Conservation (phyloP, 2,329 filamentous ascomycete species). For the Claviceps africana region DNA sequence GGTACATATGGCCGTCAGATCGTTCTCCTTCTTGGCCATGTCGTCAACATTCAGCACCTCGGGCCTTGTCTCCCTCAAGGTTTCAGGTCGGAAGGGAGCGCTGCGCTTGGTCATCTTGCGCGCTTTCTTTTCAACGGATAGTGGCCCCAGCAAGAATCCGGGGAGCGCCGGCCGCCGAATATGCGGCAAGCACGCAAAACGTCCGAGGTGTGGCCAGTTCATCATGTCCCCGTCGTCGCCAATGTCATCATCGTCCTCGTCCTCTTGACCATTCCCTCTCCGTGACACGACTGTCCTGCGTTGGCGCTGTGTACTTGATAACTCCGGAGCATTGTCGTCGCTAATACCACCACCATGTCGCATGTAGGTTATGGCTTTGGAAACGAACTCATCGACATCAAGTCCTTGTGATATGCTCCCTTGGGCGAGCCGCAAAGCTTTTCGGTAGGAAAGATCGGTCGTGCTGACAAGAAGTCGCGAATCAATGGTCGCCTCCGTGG, state of each 20-base stretch:
- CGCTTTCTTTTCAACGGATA: conserved; percentile 76
- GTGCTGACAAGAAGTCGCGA: conserved; percentile 71
- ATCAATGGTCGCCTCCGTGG: conserved; percentile 79
- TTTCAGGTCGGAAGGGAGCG: conserved; percentile 54
- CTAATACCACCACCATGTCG: conserved; percentile 45
- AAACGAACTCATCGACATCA: conserved; percentile 82
- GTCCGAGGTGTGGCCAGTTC: conserved; percentile 77
- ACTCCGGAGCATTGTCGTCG: conserved; percentile 35
- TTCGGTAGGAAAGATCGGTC: conserved; percentile 67
- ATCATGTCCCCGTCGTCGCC: conserved; percentile 64
- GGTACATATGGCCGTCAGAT: conserved; percentile 65
- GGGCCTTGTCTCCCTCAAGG: conserved; percentile 57
- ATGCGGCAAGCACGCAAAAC: conserved; percentile 58
- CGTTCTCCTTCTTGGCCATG: conserved; percentile 62
- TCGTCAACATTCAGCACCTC: conserved; percentile 65
- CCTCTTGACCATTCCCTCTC: conserved; percentile 28
- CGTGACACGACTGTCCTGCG: conserved; percentile 20
- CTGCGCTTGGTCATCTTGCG: conserved; percentile 58
- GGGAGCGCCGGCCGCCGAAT: conserved; percentile 63
- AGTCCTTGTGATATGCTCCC: conserved; percentile 62
- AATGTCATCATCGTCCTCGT: conserved; percentile 41
- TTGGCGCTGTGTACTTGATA: conserved; percentile 35
- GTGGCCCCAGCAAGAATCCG: conserved; percentile 74
- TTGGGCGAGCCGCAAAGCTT: conserved; percentile 58
- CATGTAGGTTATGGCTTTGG: conserved; percentile 84